Conservation (phyloP, 805 yeast species). For the Lipomyces chichibuensis region DNA sequence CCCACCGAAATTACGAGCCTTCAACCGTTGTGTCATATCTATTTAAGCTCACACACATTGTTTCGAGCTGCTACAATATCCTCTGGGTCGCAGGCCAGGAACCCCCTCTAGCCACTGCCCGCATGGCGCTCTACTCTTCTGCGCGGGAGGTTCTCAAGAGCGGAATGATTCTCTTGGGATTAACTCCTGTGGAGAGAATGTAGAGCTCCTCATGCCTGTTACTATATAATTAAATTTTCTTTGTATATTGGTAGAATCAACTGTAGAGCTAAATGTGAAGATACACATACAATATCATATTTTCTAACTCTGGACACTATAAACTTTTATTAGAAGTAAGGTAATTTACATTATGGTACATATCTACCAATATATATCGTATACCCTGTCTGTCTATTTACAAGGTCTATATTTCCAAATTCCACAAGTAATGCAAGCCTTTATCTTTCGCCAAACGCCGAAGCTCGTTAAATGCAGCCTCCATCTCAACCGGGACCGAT, state of each 20-base stretch:
- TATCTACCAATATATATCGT: neutral
- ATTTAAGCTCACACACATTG: constrained; percentile 89
- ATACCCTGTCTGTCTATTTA: neutral
- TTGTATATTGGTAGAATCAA: neutral
- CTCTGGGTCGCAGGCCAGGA: constrained; percentile 97
- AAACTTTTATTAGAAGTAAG: neutral
- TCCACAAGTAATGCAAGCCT: constrained; percentile 6
- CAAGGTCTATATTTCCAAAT: neutral
- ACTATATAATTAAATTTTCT: neutral
- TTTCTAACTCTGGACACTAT: neutral
- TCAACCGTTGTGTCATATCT: constrained; percentile 91
- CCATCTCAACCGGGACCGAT: neutral
- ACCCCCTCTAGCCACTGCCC: constrained; percentile 80
- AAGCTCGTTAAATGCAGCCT: constrained; percentile 11
- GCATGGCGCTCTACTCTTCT: constrained; percentile 86
- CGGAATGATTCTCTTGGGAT: constrained; percentile 86
- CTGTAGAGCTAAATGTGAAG: neutral
- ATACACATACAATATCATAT: neutral
- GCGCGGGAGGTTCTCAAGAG: constrained; percentile 87
- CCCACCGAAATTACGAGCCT: constrained; percentile 85
- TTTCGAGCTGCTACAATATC: constrained; percentile 93
- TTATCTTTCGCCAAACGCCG: neutral
- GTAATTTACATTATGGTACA: neutral
- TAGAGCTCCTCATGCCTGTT: constrained; percentile 44
- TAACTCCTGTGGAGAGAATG: constrained; percentile 99